These are phyloP conservation scores for Ascochyta koolunga DNA, from an alignment of 2,329 filamentous ascomycete species.

Conservation along the genomic window DNA sequence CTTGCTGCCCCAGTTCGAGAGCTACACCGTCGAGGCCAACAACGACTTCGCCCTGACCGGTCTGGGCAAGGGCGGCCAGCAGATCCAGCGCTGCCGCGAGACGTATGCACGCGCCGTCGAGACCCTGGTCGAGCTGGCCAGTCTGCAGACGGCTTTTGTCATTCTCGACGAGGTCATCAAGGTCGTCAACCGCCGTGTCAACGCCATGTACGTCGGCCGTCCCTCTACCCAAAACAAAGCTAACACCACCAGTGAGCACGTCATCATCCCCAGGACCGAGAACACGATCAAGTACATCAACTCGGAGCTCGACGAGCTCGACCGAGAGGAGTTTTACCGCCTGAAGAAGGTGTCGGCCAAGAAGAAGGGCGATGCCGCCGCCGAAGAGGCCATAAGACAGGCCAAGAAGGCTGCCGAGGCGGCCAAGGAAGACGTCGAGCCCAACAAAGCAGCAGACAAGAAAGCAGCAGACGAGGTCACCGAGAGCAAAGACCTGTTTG, in stretches of 20 bases:
- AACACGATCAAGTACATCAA: conserved; percentile 99
- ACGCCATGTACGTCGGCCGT: conserved; percentile 77
- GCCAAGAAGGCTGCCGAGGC: conserved; percentile 50
- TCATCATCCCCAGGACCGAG: conserved; percentile 96
- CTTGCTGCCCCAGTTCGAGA: conserved; percentile 90
- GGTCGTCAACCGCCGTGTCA: conserved; percentile 96
- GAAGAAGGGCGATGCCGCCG: conserved; percentile 61
- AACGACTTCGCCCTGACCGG: conserved; percentile 97
- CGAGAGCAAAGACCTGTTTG: conserved; percentile 69
- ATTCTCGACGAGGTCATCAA: conserved; percentile 99
- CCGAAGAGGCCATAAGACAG: conserved; percentile 41
- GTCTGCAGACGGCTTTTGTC: conserved; percentile 96
- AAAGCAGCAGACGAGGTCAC: conserved; percentile 42
- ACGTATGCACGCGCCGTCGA: conserved; percentile 96
- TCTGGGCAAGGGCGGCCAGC: conserved; percentile 94
- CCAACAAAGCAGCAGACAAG: conserved; percentile 9
- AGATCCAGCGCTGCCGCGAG: conserved; percentile 92
- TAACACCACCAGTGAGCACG: conserved; percentile 69
- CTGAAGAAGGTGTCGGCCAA: conserved; percentile 89
- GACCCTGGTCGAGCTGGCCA: conserved; percentile 91
- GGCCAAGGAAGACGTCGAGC: no score
- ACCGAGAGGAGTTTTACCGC: conserved; percentile 97
- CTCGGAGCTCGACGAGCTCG: conserved; percentile 94
- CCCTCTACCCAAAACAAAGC: background rate
- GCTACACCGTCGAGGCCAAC: conserved; percentile 83